Base-by-base conservation (phyloP, 2,329 filamentous ascomycete genomes). In the Cercospora zeina region DNA sequence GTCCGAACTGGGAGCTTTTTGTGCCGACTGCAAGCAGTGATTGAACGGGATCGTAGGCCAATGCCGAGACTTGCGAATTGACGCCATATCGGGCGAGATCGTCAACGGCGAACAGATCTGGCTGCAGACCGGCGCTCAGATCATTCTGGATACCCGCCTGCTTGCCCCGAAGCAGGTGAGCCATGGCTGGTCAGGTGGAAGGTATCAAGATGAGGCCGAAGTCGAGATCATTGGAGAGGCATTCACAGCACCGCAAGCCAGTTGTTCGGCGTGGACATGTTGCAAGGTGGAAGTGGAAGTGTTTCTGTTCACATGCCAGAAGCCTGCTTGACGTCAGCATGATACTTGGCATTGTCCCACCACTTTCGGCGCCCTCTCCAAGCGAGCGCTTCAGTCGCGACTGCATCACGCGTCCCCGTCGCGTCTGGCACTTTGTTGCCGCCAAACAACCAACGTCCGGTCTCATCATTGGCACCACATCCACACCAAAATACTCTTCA, bases 141-240 rank as follows among this genome's bases (percentile, higher is more conserved):
- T 97, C 95, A 77, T 89, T 90, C 75, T 92, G 89, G 70, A 99
- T 89, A 72, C 95, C 95, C 61, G 91, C 86, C 82, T 97, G 95
- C 82, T 96, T 97, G 70, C 90, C 89, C 75, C 95, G 85, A 66
- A 99, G 80, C 75, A 97, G 93, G 71, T 89, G 86, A 59, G 93
- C 87, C 93, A 97, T 97, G 61, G 70, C 69, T 24, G 31, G 11
- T 34, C 47, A 24, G 49, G 10, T 36, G 39, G 30, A 19, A 3
- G 42, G 1, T n/a, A 4, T 27, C 5, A 13, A 14, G n/a, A 1
- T 5, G 49, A 34, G 10, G 49, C 8, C 49, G 1, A 0, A 21
- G 16, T 19, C 14, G 30, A 13, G 1, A 7, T 53, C 30, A 19
- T 49, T 19, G 49, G 34, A 53, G 9, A 9, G 2, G 4, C 13